These are phyloP conservation scores for Fusarium tjaetaba DNA, from an alignment of 2,329 filamentous ascomycete genomes.

Conservation along the genomic window DNA sequence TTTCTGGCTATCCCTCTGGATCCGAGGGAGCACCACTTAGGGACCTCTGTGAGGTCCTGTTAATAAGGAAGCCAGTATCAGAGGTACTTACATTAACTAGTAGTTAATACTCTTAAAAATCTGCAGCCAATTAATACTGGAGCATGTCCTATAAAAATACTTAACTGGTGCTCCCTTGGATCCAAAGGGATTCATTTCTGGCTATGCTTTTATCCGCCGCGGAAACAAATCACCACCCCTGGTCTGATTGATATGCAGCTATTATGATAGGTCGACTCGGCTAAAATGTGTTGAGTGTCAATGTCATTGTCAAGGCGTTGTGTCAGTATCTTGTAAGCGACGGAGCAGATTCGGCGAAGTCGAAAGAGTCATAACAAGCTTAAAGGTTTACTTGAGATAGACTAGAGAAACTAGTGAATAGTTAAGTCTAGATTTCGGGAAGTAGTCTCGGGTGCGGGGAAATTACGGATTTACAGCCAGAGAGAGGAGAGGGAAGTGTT, in stretches of 20 bases:
- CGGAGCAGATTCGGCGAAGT: not conserved
- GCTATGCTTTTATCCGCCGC: constrained; percentile 10
- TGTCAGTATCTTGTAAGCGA: not conserved
- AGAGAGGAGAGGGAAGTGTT: not conserved
- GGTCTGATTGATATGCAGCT: constrained; percentile 18
- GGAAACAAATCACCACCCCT: not conserved
- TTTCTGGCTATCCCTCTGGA: not conserved
- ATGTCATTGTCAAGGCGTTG: not conserved
- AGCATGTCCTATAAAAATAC: too few species aligned
- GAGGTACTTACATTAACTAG: too few species aligned
- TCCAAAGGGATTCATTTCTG: not conserved
- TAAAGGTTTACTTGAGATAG: not conserved
- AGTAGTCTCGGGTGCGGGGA: constrained; percentile 24
- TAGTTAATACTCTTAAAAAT: too few species aligned
- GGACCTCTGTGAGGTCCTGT: too few species aligned
- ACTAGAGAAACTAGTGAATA: not conserved
- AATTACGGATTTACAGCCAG: not conserved
- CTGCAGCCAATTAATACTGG: too few species aligned
- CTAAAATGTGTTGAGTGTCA: not conserved
- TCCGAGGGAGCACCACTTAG: too few species aligned
- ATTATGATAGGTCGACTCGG: constrained; percentile 8
- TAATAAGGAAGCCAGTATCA: too few species aligned
- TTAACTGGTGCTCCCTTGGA: too few species aligned
- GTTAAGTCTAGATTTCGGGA: not conserved
- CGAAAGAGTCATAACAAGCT: not conserved